Percentiles rank a stretch among this genome's conserved stretches.
Evolutionary conservation across 345 rosid species (phyloP).

Genomic region (Populus davidiana): DNA sequence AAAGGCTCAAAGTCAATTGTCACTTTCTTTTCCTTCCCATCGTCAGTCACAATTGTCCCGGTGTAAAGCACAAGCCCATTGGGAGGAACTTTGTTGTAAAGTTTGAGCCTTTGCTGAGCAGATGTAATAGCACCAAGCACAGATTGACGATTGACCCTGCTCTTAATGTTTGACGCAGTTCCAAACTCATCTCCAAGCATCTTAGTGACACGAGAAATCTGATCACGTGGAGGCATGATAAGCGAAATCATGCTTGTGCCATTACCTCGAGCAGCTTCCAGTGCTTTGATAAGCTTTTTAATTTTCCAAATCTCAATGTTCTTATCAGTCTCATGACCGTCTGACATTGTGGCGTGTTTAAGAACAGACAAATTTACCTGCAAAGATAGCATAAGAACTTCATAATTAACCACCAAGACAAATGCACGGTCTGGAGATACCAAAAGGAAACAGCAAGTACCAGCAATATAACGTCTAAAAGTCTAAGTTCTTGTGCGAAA

Average conservation of each 20-base stretch:
- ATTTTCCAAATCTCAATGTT: constrained; percentile 96
- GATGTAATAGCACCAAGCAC: constrained; percentile 91
- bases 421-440: not conserved
- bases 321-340: constrained; percentile 63
- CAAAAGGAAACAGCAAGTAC: not conserved
- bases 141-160: constrained; percentile 87
- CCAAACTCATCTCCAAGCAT: constrained; percentile 96
- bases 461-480: not conserved
- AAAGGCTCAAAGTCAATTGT: constrained; percentile 92
- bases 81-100: constrained; percentile 83
- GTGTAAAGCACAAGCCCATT: constrained; percentile 90
- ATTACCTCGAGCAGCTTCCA: constrained; percentile 88
- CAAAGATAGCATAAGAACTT: constrained; percentile 5
- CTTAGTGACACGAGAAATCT: constrained; percentile 81
- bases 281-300: constrained; percentile 80
- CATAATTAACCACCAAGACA: not conserved
- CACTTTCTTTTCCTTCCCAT: constrained; percentile 92
- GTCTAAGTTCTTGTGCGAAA: no score
- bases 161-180: constrained; percentile 92
- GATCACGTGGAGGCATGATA: constrained; percentile 96
- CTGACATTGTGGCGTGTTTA: constrained; percentile 30
- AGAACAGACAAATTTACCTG: constrained; percentile 16
- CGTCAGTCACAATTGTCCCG: constrained; percentile 74
- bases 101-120: constrained; percentile 90
- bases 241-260: constrained; percentile 98